Evolutionary conservation across 1,284 basidiomycete genomes (phyloP).

Genomic region (Cronartium ribicola): DNA sequence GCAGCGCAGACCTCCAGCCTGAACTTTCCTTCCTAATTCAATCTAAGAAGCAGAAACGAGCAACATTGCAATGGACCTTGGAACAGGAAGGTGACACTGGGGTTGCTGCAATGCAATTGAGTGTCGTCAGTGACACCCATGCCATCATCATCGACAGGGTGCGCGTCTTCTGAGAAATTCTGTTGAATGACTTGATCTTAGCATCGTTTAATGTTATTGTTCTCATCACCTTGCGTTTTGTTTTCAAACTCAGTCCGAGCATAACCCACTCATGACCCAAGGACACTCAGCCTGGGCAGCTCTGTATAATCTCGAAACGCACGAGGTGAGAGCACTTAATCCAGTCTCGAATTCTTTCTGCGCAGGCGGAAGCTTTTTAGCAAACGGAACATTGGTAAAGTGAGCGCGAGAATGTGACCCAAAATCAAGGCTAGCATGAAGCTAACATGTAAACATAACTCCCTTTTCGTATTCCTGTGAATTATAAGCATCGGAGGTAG

Average conservation of each 20-base stretch:
- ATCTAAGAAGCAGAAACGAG: no score
- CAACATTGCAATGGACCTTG: not conserved
- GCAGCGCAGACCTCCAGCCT: no score
- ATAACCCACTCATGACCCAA: conserved; percentile 25
- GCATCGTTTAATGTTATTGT: not conserved
- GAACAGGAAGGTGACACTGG: conserved; percentile 7
- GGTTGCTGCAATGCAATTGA: conserved; percentile 30
- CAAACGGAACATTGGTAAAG: conserved; percentile 34
- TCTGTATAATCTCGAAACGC: conserved; percentile 24
- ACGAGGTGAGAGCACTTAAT: conserved; percentile 9
- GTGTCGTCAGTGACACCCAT: conserved; percentile 15
- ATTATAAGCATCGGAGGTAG: conserved; percentile 1
- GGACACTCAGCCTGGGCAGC: conserved; percentile 27
- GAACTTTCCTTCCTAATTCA: no score
- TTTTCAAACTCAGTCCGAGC: conserved; percentile 11
- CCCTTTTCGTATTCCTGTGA: not conserved
- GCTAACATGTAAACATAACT: not conserved
- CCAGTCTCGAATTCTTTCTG: conserved; percentile 29
- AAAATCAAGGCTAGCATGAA: not conserved
- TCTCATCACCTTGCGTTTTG: no score
- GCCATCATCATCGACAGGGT: conserved; percentile 29
- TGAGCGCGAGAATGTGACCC: not conserved
- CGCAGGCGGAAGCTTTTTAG: conserved; percentile 26
- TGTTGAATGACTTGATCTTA: not conserved
- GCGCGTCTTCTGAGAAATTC: not conserved